Percentiles rank a stretch among this genome's conserved stretches.
Evolutionary conservation across 345 rosid species (phyloP).

Genomic region (Eucalyptus viminalis): DNA sequence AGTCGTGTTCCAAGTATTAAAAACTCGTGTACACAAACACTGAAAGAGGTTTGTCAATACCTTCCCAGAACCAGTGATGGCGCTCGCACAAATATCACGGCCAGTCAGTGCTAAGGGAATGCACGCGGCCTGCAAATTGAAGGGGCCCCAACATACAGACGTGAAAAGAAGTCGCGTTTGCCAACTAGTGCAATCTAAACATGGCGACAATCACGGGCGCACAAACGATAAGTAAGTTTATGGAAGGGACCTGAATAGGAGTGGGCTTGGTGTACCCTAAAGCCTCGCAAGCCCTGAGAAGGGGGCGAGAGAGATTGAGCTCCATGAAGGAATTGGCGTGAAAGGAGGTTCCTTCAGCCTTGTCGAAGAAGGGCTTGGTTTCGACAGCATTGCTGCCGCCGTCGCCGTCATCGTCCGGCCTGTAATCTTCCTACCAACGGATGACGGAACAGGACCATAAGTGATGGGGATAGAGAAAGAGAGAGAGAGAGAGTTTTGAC

Average conservation of each 20-base stretch:
- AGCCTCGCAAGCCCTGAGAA: conserved; percentile 88
- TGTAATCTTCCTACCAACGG: conserved; percentile 51
- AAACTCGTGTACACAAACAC: not conserved
- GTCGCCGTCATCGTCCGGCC: conserved; percentile 51
- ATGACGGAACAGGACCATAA: not conserved
- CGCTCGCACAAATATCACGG: conserved; percentile 97
- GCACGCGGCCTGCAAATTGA: conserved; percentile 69
- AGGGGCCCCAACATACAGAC: not conserved
- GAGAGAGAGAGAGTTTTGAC: too few species aligned
- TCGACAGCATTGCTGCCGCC: conserved; percentile 19
- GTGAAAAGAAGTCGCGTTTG: not conserved
- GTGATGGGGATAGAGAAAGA: not conserved
- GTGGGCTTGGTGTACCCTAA: conserved; percentile 90
- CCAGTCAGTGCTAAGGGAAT: conserved; percentile 81
- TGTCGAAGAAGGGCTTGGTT: conserved; percentile 51
- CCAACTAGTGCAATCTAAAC: not conserved
- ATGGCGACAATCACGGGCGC: not conserved
- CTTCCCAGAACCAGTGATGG: conserved; percentile 98
- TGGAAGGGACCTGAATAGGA: conserved; percentile 65
- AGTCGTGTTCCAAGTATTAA: not conserved
- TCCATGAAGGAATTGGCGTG: conserved; percentile 82
- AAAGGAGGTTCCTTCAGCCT: conserved; percentile 65
- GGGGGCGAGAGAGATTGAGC: conserved; percentile 79
- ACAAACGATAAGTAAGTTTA: not conserved
- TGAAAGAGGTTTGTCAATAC: conserved; percentile 6